Evolutionary conservation across 164 flowering plant species (phyloP), one percentile per base, ranked within the genome.

Genomic region (Annona cherimola): DNA sequence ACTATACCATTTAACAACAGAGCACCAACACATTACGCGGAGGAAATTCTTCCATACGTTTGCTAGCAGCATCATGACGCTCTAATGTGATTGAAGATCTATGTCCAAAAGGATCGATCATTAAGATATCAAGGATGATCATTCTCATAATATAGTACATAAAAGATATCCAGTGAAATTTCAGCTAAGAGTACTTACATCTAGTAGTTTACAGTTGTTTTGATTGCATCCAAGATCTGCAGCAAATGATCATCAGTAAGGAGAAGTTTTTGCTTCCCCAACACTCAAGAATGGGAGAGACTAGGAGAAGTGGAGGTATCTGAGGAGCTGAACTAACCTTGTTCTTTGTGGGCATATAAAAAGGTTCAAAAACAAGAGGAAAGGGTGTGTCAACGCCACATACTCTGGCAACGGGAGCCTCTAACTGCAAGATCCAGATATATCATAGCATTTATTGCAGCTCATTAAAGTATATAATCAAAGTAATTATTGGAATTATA

Each of bases 321-420:
- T 1, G 35, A 26, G 35, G 42, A 73, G 67, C 55, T 0, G 8
- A 61, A 66, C 76, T 57, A 19, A 85, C 99, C 91, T 93, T 93
- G 83, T 93, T 95, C 81, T 90, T 91, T 55, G 87, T 89, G 4
- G 99, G 98, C 92, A 95, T 76, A 75, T 91, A 93, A 74, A 95
- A 95, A 1, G 99, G 98, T 72, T 95, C 99, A 66, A 88, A 93
- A 11, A 93, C 98, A 42, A 93, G 93, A 45, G 99, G 99, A 73
- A 93, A 93, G 19, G 99, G 99, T 16, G 97, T 95, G 75, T 95
- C 99, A 59, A 93, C 83, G 19, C 99, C 98, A 44, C 99, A 95
- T 3, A 91, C 80, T 76, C 99, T 86, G 55, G 93, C 82, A 42
- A 93, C 88, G 2, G 99, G 99, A 44, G 99, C 97, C 85, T 93